Evolutionary conservation across 129 eudicot species (phyloP).

Genomic region (Dittrichia graveolens): DNA sequence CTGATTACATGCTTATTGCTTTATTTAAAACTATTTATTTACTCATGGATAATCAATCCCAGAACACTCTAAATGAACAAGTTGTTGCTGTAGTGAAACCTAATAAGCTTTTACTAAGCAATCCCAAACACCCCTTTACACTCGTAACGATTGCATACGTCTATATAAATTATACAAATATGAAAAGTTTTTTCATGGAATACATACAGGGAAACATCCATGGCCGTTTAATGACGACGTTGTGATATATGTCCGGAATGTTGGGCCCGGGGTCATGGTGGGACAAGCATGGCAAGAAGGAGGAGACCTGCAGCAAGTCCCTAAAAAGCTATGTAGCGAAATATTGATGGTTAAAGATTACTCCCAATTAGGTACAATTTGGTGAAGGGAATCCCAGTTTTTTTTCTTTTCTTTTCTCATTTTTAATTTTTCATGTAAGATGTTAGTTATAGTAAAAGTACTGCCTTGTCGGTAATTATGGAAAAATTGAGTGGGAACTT

Average conservation of each 20-base stretch:
- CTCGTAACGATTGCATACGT: neutral
- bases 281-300: conserved; percentile 96
- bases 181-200: neutral
- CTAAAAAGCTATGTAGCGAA: conserved; percentile 71
- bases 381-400: conserved; percentile 23
- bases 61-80: too few species aligned
- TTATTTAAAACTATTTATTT: too few species aligned
- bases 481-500: neutral
- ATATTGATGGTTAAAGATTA: conserved; percentile 76
- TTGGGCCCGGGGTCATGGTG: conserved; percentile 77
- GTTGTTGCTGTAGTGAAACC: too few species aligned
- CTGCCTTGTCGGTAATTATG: neutral
- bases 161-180: neutral
- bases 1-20: too few species aligned
- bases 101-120: too few species aligned
- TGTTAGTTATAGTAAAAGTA: conserved; percentile 12
- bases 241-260: conserved; percentile 59
- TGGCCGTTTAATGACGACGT: conserved; percentile 72
- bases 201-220: conserved; percentile 60
- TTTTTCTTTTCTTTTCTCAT: neutral
- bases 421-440: neutral
- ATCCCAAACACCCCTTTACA: neutral
- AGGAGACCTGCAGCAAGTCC: conserved; percentile 59
- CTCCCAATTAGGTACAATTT: conserved; percentile 26
- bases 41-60: too few species aligned